Percentiles rank a stretch among this genome's conserved stretches.
Conservation (phyloP, 192 early-diverging fungal species). For the Fimicolochytrium jonesii region DNA sequence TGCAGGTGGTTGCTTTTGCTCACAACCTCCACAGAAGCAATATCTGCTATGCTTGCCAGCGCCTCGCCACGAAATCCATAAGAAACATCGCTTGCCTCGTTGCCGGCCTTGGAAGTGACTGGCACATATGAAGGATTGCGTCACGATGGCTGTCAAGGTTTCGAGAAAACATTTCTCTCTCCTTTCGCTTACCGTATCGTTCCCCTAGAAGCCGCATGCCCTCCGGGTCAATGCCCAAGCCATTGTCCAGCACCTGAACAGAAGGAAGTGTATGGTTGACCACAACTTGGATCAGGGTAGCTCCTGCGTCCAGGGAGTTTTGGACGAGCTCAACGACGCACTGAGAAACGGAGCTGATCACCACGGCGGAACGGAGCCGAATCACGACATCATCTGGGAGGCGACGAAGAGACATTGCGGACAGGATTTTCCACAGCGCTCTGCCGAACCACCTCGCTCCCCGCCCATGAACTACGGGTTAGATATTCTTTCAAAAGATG, state of each 20-base stretch:
- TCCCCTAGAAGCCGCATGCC: constrained; percentile 48
- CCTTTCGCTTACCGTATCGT: constrained; percentile 32
- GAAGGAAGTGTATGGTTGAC: constrained; percentile 25
- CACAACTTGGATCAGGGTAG: constrained; percentile 44
- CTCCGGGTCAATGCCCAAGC: constrained; percentile 46
- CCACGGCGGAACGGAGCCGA: constrained; percentile 21
- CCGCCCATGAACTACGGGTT: too few species aligned
- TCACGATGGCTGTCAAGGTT: background rate
- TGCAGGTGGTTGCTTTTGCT: constrained; percentile 37
- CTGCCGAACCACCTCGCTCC: too few species aligned
- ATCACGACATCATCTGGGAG: constrained; percentile 10
- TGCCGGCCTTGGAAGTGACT: constrained; percentile 61
- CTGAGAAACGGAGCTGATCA: constrained; percentile 36
- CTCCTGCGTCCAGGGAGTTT: constrained; percentile 62
- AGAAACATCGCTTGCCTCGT: constrained; percentile 23
- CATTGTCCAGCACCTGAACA: constrained; percentile 61
- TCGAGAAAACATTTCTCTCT: background rate
- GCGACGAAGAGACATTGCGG: too few species aligned
- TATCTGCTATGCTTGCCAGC: constrained; percentile 42
- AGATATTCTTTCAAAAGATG: too few species aligned
- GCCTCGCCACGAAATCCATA: constrained; percentile 75
- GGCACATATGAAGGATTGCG: background rate
- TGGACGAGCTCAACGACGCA: constrained; percentile 60
- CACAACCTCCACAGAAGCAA: constrained; percentile 48
- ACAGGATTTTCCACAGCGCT: too few species aligned